Base-by-base conservation (phyloP, 179 eudicot species). In the Actinidia arguta region DNA sequence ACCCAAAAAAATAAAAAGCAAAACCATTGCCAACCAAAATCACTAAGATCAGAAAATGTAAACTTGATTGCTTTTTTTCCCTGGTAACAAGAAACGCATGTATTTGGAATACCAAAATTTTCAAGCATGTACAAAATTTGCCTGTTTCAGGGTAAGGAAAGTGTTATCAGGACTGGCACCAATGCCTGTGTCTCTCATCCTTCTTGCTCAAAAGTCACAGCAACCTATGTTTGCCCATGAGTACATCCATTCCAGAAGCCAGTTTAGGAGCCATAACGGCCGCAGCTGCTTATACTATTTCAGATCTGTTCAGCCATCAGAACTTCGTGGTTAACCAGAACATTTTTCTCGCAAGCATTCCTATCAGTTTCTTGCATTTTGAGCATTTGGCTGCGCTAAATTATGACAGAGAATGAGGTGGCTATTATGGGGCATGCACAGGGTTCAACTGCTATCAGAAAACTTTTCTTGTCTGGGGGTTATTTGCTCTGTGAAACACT, bases 141-240 rank as follows among this genome's bases (percentile, higher is more conserved):
- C 50, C 59, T 36, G 63, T 36, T 42, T 76, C 79, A 76, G 50
- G 79, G 52, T 56, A 76, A 76, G 51, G 79, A n/a, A 39, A 20
- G 8, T 76, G 17, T 17, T 58, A 58, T 76, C 79, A 76, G 59
- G 67, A 58, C 51, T 63, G n/a, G 79, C 27, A 42, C 18, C 42
- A 50, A 56, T 76, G 25, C 36, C 63, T 27, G 5, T 76, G 31
- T 56, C 56, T 58, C 25, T 76, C 66, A 7, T 76, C 58, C 67
- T 58, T 76, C 36, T 16, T 56, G 52, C 67, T 76, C 36, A 76
- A 67, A 56, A 76, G 27, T 39, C 24, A 76, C 67, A 56, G 79
- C 68, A 76, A 20, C 17, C 58, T 20, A 76, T 76, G 51, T 76
- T 58, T 56, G 68, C 59, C 58, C 51, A 44, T 39, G 20, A 58